phyloP scores from a whole-genome alignment of 2,329 filamentous ascomycete genomes.

The Sphaerulina populicola region DNA sequence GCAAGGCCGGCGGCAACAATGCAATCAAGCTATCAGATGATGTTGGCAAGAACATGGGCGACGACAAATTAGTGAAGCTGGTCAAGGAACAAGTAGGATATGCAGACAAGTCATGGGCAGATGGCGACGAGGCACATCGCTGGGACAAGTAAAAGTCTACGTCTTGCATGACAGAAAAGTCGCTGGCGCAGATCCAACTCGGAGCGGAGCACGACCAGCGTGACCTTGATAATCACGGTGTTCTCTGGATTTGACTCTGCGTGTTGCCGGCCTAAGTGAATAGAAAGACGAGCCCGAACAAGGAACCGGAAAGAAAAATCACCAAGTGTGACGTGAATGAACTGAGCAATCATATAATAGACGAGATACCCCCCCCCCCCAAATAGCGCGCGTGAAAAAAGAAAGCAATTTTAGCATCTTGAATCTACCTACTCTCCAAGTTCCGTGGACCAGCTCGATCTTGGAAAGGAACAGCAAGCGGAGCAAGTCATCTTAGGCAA shows the following conservation, averaged over 20 bases:
- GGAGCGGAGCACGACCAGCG: too few species aligned
- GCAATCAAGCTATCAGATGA: constrained; percentile 91
- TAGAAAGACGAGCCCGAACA: neutral
- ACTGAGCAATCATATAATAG: neutral
- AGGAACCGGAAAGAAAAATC: neutral
- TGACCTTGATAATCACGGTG: too few species aligned
- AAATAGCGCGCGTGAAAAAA: neutral
- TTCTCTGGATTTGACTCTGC: neutral
- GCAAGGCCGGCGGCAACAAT: constrained; percentile 67
- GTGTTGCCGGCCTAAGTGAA: too few species aligned
- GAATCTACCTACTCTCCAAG: neutral
- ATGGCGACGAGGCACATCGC: constrained; percentile 72
- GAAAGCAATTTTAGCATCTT: neutral
- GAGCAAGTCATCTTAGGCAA: too few species aligned
- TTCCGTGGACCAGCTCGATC: neutral
- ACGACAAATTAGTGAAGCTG: constrained; percentile 64
- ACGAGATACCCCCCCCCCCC: neutral
- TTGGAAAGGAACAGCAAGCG: neutral
- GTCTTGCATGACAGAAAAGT: too few species aligned
- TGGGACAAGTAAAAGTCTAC: constrained; percentile 52
- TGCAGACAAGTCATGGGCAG: constrained; percentile 71
- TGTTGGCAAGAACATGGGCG: constrained; percentile 86
- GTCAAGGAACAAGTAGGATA: constrained; percentile 86
- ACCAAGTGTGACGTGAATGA: neutral
- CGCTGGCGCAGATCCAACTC: too few species aligned